Base-by-base conservation (phyloP, 1,139 yeast species). In the Blastobotrys elegans region DNA sequence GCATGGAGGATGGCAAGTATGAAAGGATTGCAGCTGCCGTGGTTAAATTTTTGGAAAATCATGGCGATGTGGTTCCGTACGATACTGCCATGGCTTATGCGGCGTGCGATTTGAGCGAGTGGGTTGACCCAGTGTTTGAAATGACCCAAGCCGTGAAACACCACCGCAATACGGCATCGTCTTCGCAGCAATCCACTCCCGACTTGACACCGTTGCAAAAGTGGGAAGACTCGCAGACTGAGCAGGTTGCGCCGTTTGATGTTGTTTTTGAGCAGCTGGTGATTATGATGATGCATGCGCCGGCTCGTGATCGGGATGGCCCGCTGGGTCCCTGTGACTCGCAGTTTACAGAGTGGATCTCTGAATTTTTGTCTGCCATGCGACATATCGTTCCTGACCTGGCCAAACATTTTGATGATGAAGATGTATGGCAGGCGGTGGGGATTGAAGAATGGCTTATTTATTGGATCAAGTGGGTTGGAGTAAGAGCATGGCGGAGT, bases 391-490 rank as follows among this genome's bases (percentile, higher is more conserved):
- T 86, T 46, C 96, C 96, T 1, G 96, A 87, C 57, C 66, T 90
- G 43, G 82, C 87, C 46, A 78, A 76, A 50, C 86, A 80, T 54
- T 79, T 90, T 56, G 83, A 80, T 41, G 96, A 88, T 59, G 97
- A 90, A 59, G 92, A 84, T 53, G 79, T 84, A 34, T 67, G 85
- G 46, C 73, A 78, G 48, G 76, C 81, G 40, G 54, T 59, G 17
- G 75, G 77, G 48, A 90, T 87, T 57, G 94, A 86, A 57, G 94
- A 85, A 60, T 90, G 97, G 97, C 71, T 89, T 32, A 75, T 87
- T 33, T 90, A 96, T 95, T 90, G 97, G 97, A 71, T 89, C 54
- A 87, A 89, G 61, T 89, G 87, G 74, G 79, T 87, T 60, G 97
- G 97, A n/a, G 78, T 94, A 11, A 85, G 86, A 65, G 90, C 84